Base-by-base conservation (phyloP, 2,329 filamentous ascomycete genomes). In the Myrmaecium sp. region DNA sequence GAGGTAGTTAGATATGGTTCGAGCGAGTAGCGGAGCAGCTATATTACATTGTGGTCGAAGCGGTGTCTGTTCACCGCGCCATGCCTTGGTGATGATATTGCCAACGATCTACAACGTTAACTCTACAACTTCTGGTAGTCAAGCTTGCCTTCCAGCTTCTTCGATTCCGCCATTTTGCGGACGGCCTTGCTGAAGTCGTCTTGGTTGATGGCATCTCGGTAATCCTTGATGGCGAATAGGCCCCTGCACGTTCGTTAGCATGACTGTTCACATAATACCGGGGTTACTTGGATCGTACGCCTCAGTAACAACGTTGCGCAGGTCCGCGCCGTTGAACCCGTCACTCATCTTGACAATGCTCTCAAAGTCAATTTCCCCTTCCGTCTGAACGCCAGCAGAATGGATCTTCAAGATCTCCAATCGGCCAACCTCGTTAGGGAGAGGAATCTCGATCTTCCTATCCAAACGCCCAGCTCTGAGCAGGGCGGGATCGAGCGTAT, bases 281-380 rank as follows among this genome's bases (percentile, higher is more conserved):
- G n/a, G n/a, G n/a, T n/a, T n/a, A n/a, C n/a, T n/a, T n/a, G 11
- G 20, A 5, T 73, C 82, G 64, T 69, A 92, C 82, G 89, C 89
- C 66, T 98, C 89, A 9, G 89, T 98, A 27, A 98, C 84, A 27
- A 98, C 84, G 49, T 98, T 98, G 47, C 89, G 69, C 62, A 98
- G 58, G 70, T 98, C 89, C 26, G 89, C 89, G 49, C 89, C 89
- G 56, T 98, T 98, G 43, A 98, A 68, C 15, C 86, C 84, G 47
- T 98, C 89, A 43, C 84, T 94, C 89, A 98, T 98, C 73, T 98
- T 98, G 40, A 98, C 89, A 33, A 98, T 83, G 44, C 82, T 94
- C 67, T 98, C 89, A 48, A 92, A 98, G 53, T 98, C 91, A 46
- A 98, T 82, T 36, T 98, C 89, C 1, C 86, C 89, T 42, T 95